These are phyloP conservation scores for Cladorrhinum sp. DNA, from an alignment of 2,329 filamentous ascomycete genomes.

Conservation along the genomic window DNA sequence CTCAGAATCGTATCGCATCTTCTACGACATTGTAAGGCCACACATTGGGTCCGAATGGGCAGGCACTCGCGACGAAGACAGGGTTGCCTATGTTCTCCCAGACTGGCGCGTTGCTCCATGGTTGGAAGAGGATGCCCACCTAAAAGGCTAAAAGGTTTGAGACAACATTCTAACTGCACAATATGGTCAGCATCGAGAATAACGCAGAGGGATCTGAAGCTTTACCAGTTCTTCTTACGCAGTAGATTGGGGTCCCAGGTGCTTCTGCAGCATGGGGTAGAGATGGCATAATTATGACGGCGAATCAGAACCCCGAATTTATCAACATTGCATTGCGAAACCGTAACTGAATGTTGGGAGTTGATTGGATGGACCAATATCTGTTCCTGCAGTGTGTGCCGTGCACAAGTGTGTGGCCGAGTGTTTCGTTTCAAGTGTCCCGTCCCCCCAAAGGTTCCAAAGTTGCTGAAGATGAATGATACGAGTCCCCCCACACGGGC, in stretches of 20 bases:
- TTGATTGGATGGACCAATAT: not conserved
- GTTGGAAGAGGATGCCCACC: constrained; percentile 25
- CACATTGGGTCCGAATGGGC: constrained; percentile 47
- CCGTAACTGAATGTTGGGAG: not conserved
- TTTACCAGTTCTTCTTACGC: not conserved
- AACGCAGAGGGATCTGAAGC: no score
- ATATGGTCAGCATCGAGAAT: not conserved
- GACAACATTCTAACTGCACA: not conserved
- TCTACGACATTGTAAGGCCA: constrained; percentile 48
- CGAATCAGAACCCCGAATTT: not conserved
- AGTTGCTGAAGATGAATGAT: not conserved
- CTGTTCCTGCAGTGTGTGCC: not conserved
- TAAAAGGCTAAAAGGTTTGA: constrained; percentile 13
- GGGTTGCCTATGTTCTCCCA: constrained; percentile 44
- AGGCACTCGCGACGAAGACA: constrained; percentile 35
- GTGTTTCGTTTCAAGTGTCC: not conserved
- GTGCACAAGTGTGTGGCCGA: not conserved
- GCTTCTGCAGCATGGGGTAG: no score
- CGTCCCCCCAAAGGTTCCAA: no score
- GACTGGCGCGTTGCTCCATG: constrained; percentile 43
- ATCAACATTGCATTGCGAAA: not conserved
- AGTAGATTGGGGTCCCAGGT: not conserved
- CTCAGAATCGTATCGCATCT: constrained; percentile 50
- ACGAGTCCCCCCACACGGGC: not conserved
- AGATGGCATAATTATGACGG: not conserved